Percentiles rank a stretch among this genome's conserved stretches.
phyloP scores from a whole-genome alignment of 345 rosid species.

The Mallotus nudiflorus region DNA sequence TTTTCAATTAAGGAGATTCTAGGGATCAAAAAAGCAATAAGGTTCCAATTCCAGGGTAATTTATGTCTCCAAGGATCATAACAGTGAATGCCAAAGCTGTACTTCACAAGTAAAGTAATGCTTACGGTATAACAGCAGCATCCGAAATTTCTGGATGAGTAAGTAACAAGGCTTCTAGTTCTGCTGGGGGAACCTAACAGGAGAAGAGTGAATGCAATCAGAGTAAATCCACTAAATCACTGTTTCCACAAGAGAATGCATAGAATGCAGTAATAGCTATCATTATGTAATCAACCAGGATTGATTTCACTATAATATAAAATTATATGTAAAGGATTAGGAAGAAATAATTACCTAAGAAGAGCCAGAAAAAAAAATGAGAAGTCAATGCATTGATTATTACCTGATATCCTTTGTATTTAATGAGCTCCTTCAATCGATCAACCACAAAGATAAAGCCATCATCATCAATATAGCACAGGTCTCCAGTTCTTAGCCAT shows the following conservation, averaged over 20 bases:
- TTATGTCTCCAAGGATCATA: background rate
- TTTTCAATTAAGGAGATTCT: background rate
- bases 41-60: background rate
- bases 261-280: background rate
- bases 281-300: background rate
- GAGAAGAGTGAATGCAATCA: background rate
- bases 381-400: background rate
- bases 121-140: conserved; percentile 89
- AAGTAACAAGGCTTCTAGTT: conserved; percentile 78
- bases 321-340: background rate
- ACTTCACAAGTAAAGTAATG: background rate
- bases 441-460: conserved; percentile 86
- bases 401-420: conserved; percentile 96
- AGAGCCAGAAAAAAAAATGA: background rate
- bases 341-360: background rate
- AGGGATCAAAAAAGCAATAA: background rate
- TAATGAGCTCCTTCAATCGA: conserved; percentile 87
- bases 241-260: background rate
- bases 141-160: conserved; percentile 68
- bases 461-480: conserved; percentile 80
- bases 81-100: background rate
- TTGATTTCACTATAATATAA: background rate
- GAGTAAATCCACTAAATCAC: background rate
- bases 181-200: conserved; percentile 86
- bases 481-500: conserved; percentile 96